Conservation (phyloP, 2,329 filamentous ascomycete genomes). For the Dothiorella sarmentorum region DNA sequence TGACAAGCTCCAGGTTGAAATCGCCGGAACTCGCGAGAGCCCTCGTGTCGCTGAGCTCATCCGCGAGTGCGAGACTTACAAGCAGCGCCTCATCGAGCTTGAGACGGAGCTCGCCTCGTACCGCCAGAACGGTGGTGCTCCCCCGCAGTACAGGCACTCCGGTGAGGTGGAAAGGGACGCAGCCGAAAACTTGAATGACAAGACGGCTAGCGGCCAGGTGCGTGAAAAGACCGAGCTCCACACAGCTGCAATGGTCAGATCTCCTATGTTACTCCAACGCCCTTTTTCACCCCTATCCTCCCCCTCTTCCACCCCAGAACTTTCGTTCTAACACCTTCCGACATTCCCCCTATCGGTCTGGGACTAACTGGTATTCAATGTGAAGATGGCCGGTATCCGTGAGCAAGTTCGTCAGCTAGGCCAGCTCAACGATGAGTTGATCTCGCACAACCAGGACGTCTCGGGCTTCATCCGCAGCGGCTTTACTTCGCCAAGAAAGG, state of each 20-base stretch:
- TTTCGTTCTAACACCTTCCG: not conserved
- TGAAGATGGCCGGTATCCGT: slow-evolving; percentile 16
- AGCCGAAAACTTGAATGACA: not conserved
- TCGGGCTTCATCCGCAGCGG: slow-evolving; percentile 7
- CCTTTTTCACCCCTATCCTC: not conserved
- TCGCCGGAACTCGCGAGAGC: slow-evolving; percentile 14
- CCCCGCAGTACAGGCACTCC: slow-evolving; percentile 9
- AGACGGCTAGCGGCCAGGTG: slow-evolving; percentile 14
- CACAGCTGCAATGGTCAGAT: slow-evolving; percentile 12
- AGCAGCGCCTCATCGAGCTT: slow-evolving; percentile 14
- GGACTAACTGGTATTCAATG: slow-evolving; percentile 6
- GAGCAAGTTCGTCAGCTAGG: slow-evolving; percentile 17
- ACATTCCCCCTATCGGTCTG: not conserved
- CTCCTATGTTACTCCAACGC: slow-evolving; percentile 1
- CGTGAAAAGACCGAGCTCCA: not conserved
- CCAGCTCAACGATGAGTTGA: slow-evolving; percentile 17
- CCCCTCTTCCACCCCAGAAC: not conserved
- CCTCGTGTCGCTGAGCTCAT: slow-evolving; percentile 17
- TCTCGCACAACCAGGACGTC: slow-evolving; percentile 14
- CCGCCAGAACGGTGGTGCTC: slow-evolving; percentile 15
- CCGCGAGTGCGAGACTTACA: slow-evolving; percentile 17
- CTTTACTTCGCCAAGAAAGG: not conserved
- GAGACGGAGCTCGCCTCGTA: slow-evolving; percentile 7
- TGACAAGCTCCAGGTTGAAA: slow-evolving; percentile 9
- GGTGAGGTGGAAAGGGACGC: not conserved